Evolutionary conservation across 441 rosid species (phyloP).

Genomic region (Cnidoscolus chayamansa): DNA sequence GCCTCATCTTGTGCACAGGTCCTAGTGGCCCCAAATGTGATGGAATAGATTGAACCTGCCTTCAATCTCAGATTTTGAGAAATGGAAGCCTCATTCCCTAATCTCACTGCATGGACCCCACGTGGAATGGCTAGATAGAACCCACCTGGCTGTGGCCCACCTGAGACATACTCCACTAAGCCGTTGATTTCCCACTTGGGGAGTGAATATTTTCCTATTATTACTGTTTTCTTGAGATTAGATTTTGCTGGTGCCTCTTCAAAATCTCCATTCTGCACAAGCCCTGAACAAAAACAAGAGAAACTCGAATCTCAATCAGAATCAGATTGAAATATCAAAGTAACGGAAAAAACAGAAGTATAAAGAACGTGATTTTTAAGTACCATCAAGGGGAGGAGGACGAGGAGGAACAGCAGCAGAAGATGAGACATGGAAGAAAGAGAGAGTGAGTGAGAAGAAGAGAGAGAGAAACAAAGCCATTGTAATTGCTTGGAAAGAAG

Average conservation of each 20-base stretch:
- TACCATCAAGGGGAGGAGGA: constrained; percentile 37
- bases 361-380: neutral
- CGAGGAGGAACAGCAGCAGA: constrained; percentile 10
- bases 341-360: neutral
- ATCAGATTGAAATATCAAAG: too few species aligned
- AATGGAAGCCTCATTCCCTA: constrained; percentile 89
- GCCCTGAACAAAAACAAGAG: constrained; percentile 30
- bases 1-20: constrained; percentile 92
- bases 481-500: constrained; percentile 5
- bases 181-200: constrained; percentile 79
- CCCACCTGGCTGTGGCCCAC: constrained; percentile 86
- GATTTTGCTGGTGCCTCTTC: constrained; percentile 51
- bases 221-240: constrained; percentile 53
- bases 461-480: constrained; percentile 31
- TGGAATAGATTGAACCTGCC: constrained; percentile 58
- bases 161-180: constrained; percentile 63
- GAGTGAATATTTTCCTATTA: constrained; percentile 61
- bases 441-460: constrained; percentile 24
- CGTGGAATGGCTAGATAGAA: constrained; percentile 79
- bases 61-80: constrained; percentile 64
- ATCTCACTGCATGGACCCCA: constrained; percentile 73
- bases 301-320: neutral
- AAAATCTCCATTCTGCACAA: constrained; percentile 64
- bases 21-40: constrained; percentile 84
- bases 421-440: constrained; percentile 14